These are phyloP conservation scores for Xylaria sp. DNA, from an alignment of 2,329 filamentous ascomycete genomes.

Conservation along the genomic window DNA sequence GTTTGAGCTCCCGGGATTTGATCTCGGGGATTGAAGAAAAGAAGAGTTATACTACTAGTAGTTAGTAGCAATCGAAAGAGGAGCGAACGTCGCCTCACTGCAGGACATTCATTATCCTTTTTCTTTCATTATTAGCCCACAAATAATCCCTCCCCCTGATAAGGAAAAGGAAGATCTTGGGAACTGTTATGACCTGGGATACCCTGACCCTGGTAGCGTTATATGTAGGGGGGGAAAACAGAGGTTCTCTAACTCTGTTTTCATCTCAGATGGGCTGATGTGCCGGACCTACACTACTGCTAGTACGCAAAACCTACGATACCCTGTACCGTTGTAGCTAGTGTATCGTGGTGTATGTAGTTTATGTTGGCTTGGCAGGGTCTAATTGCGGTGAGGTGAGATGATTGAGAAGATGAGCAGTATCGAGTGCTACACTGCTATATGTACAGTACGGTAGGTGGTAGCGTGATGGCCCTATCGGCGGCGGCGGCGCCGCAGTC, in stretches of 20 bases:
- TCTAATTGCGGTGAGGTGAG: conserved; percentile 24
- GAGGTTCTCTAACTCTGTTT: background rate
- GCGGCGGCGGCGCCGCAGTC: conserved; percentile 11
- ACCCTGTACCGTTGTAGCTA: background rate
- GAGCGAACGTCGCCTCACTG: conserved; percentile 14
- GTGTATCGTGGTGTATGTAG: background rate
- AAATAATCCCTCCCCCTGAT: background rate
- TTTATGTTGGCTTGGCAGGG: conserved; percentile 26
- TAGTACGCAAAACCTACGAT: background rate
- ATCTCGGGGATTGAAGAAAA: conserved; percentile 29
- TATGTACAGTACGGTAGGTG: background rate
- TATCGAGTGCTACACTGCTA: background rate
- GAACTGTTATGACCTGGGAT: background rate
- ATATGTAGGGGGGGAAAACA: background rate
- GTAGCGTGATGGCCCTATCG: conserved; percentile 9
- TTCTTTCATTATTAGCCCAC: conserved; percentile 4
- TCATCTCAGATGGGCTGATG: conserved; percentile 21
- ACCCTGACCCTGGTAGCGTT: conserved; percentile 4
- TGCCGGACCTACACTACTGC: background rate
- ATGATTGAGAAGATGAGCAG: conserved; percentile 7
- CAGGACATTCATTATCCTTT: background rate
- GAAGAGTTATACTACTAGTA: too few relatives aligned
- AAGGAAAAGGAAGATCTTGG: conserved; percentile 7
- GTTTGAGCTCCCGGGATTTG: conserved; percentile 36
- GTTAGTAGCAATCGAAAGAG: conserved; percentile 7